Evolutionary conservation across 2,329 filamentous ascomycete species (phyloP), one percentile per base, ranked within the genome.

Genomic region (Penicillium vulpinum): DNA sequence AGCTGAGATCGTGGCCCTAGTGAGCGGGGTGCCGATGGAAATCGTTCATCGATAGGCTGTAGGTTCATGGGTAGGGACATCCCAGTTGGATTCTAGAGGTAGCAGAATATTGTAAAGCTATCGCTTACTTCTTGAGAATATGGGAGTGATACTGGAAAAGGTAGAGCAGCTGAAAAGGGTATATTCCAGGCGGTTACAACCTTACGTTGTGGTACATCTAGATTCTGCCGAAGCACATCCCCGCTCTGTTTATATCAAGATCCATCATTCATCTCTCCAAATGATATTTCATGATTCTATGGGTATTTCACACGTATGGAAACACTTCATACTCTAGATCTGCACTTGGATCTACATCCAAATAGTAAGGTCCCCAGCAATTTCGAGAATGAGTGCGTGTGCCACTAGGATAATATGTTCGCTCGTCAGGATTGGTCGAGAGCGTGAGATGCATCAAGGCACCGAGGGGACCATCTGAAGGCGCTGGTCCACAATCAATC

Each of bases 321-420:
- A 18, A 26, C 5, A 9, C 22, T 47, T 47, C 18, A 21, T 8
- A 36, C 10, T 50, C 50, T 28, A 72, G 50, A 55, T 66, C 63
- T 40, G 39, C 59, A 35, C 64, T 56, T 28, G 63, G 62, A 51
- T 73, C 70, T 24, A 68, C 52, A 51, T 72, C 67, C 54, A 73
- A 22, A 57, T 63, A 57, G 55, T 70, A 68, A 47, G 38, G 49
- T 31, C 55, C 51, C 21, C 29, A 22, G 51, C 50, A 39, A 35
- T 55, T 54, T 28, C 51, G 56, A 36, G 24, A 16, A 35, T 40
- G 29, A 21, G 16, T 39, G 11, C 46, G 15, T 7, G 10, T 39
- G 3, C 35, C 35, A 40, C 13, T 38, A 10, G 33, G 16, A 46
- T 26, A 35, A 7, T 21, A 26, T 22, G 11, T 15, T 11, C 7